phyloP scores from a whole-genome alignment of 1,284 basidiomycete species.

The Ustilago xerochloae region DNA sequence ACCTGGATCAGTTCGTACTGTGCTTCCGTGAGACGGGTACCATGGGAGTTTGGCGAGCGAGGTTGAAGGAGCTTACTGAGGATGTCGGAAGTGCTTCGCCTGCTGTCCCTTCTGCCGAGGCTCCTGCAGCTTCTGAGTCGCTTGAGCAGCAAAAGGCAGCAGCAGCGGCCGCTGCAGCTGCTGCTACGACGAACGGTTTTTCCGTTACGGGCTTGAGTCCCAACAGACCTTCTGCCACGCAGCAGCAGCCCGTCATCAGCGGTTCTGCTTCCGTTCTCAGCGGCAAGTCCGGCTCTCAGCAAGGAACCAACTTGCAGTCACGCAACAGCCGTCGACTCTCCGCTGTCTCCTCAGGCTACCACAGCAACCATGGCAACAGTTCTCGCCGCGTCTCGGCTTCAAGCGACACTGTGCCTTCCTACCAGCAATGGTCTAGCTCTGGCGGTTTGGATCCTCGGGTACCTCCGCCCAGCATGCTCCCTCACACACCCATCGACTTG shows the following conservation, averaged over 20 bases:
- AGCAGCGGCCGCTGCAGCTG: background rate
- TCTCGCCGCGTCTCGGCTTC: constrained; percentile 20
- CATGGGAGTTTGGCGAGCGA: constrained; percentile 83
- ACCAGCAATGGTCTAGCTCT: constrained; percentile 61
- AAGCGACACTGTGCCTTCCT: constrained; percentile 30
- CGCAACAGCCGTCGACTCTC: constrained; percentile 24
- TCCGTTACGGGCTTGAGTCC: constrained; percentile 17
- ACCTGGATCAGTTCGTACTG: constrained; percentile 89
- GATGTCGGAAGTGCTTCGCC: constrained; percentile 11
- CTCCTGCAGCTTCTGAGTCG: background rate
- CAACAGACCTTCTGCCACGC: constrained; percentile 2
- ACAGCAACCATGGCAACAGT: constrained; percentile 31
- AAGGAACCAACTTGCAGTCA: constrained; percentile 21
- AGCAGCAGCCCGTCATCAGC: constrained; percentile 14
- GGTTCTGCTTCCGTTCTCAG: constrained; percentile 45
- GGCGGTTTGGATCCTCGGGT: constrained; percentile 59
- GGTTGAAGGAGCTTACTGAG: constrained; percentile 44
- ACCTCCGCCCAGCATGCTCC: constrained; percentile 69
- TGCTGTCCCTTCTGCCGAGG: background rate
- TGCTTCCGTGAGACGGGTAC: constrained; percentile 90
- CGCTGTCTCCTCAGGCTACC: constrained; percentile 34
- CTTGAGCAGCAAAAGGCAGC: constrained; percentile 8
- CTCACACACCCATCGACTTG: constrained; percentile 88
- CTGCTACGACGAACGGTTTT: no score
- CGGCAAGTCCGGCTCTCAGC: constrained; percentile 49